A percentile compares a stretch with the other conserved stretches of the same genome.
These are phyloP conservation scores for Stereocaulon alpinum DNA, from an alignment of 495 filamentous ascomycete genomes.

Conservation along the genomic window DNA sequence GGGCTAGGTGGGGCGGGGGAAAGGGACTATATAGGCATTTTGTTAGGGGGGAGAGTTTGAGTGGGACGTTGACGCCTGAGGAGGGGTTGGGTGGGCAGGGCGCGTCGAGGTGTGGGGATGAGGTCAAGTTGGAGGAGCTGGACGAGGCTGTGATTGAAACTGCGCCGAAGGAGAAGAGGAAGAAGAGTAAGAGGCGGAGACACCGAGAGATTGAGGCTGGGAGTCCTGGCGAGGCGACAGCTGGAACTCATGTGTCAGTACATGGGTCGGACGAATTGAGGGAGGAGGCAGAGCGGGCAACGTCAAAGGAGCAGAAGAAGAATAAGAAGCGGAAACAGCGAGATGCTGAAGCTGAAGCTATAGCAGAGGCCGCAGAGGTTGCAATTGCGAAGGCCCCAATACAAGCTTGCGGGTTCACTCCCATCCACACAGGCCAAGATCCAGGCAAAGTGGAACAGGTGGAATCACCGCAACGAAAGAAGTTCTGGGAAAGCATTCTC, in stretches of 20 bases:
- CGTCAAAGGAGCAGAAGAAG: neutral
- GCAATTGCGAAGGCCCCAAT: neutral
- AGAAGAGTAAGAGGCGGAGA: no score
- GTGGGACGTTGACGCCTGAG: slow-evolving; percentile 49
- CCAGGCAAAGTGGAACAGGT: no score
- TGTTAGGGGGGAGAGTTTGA: slow-evolving; percentile 60
- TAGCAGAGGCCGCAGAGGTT: neutral
- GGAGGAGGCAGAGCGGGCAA: no score
- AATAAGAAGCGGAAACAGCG: neutral
- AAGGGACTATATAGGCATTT: slow-evolving; percentile 72
- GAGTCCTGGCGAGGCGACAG: no score
- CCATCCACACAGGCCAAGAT: no score
- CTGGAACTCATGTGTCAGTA: no score
- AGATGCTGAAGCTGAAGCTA: neutral
- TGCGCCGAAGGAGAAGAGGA: neutral
- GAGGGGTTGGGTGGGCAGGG: neutral
- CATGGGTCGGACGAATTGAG: no score
- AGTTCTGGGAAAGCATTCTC: no score
- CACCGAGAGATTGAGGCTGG: no score
- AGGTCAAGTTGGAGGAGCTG: no score
- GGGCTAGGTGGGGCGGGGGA: slow-evolving; percentile 33
- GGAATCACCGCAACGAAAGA: no score
- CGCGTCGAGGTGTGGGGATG: neutral
- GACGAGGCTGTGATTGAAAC: neutral
- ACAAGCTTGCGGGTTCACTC: no score